phyloP scores from a whole-genome alignment of 2,329 filamentous ascomycete genomes.

The Nemania sp. region DNA sequence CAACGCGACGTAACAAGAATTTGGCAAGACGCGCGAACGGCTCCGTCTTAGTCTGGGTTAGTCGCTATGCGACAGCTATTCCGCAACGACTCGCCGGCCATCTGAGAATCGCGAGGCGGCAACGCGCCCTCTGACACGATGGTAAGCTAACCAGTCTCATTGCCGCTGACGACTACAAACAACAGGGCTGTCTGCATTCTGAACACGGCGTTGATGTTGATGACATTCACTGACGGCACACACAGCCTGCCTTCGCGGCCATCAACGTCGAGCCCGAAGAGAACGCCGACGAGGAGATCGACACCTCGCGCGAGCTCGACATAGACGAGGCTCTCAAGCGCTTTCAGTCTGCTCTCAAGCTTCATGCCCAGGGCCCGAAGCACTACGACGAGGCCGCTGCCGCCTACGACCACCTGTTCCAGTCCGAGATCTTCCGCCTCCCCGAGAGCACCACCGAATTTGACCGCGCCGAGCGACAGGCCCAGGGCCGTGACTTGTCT shows the following conservation, averaged over 20 bases:
- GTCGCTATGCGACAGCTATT: slow-evolving; percentile 22
- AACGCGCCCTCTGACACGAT: slow-evolving; percentile 16
- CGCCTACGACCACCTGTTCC: slow-evolving; percentile 83
- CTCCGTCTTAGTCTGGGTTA: not conserved
- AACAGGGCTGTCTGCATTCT: no score
- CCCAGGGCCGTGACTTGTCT: slow-evolving; percentile 50
- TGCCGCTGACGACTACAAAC: no score
- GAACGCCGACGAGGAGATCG: slow-evolving; percentile 85
- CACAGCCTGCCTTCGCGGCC: slow-evolving; percentile 74
- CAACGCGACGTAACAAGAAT: not conserved
- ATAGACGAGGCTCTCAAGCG: slow-evolving; percentile 96
- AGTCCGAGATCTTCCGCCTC: slow-evolving; percentile 92
- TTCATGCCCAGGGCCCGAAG: slow-evolving; percentile 81
- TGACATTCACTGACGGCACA: slow-evolving; percentile 4
- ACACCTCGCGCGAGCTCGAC: slow-evolving; percentile 89
- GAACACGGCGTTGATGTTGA: no score
- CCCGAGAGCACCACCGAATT: slow-evolving; percentile 86
- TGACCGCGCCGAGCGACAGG: slow-evolving; percentile 66
- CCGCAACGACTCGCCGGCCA: not conserved
- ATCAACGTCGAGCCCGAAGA: slow-evolving; percentile 95
- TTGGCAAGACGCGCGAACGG: not conserved
- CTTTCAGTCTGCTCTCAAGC: slow-evolving; percentile 87
- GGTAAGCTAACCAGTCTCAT: slow-evolving; percentile 9
- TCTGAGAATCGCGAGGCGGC: slow-evolving; percentile 5
- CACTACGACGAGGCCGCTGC: slow-evolving; percentile 75